Percentiles rank a stretch among this genome's conserved stretches.
These are phyloP conservation scores for Pythium insidiosum DNA, from an alignment of 352 stramenopile genomes.

Conservation along the genomic window DNA sequence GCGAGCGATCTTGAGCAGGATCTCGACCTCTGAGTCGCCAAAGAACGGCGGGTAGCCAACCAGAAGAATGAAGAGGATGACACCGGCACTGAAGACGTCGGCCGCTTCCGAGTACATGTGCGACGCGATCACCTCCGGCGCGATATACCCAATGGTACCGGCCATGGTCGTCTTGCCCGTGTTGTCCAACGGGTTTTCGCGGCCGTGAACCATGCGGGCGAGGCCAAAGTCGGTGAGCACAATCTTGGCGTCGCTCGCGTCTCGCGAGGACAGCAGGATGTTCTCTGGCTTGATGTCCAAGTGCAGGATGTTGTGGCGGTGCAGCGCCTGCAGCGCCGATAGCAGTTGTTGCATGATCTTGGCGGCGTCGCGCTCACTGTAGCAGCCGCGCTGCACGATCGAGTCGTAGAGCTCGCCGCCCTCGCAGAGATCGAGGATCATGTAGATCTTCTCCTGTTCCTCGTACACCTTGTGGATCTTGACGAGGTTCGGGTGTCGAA, in stretches of 20 bases:
- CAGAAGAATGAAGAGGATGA: slow-evolving; percentile 75
- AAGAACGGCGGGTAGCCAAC: slow-evolving; percentile 73
- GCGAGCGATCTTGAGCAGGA: slow-evolving; percentile 68
- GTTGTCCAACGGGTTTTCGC: slow-evolving; percentile 55
- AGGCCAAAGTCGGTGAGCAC: slow-evolving; percentile 73
- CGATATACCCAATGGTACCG: slow-evolving; percentile 74
- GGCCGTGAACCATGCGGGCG: slow-evolving; percentile 66
- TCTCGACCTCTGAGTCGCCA: slow-evolving; percentile 66
- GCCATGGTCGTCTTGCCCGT: slow-evolving; percentile 56
- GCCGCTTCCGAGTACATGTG: slow-evolving; percentile 58
- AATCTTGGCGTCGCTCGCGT: slow-evolving; percentile 43
- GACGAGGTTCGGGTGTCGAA: slow-evolving; percentile 70
- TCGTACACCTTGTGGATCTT: slow-evolving; percentile 81
- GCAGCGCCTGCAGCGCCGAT: slow-evolving; percentile 50
- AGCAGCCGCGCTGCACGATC: slow-evolving; percentile 55
- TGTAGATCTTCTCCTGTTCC: slow-evolving; percentile 73
- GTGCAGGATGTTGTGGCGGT: slow-evolving; percentile 73
- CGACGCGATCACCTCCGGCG: slow-evolving; percentile 60
- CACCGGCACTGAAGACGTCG: slow-evolving; percentile 74
- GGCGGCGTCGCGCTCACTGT: slow-evolving; percentile 55
- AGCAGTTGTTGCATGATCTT: slow-evolving; percentile 60
- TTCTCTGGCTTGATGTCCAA: slow-evolving; percentile 80
- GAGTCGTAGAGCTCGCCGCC: slow-evolving; percentile 73
- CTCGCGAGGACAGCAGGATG: slow-evolving; percentile 52
- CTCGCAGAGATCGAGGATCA: slow-evolving; percentile 65